Evolutionary conservation across 208 protist species (phyloP).

Genomic region (Leishmania major): DNA sequence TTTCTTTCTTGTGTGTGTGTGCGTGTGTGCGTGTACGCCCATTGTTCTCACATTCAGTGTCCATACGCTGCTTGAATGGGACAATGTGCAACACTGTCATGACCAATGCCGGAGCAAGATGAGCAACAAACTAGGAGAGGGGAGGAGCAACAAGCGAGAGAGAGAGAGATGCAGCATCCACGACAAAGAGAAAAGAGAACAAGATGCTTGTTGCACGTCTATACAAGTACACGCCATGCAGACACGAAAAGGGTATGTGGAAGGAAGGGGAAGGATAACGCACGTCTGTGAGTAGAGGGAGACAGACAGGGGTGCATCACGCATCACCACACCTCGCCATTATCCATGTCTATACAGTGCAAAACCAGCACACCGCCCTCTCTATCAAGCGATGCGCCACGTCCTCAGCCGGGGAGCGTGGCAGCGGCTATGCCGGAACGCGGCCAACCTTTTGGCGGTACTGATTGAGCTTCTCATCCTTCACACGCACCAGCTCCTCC

Average conservation of each 20-base stretch:
- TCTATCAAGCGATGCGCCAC: neutral
- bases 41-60: neutral
- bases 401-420: neutral
- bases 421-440: conserved; percentile 11
- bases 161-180: no score
- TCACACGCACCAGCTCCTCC: conserved; percentile 95
- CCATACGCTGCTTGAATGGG: neutral
- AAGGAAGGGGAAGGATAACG: neutral
- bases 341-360: neutral
- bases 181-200: neutral
- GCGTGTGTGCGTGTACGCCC: neutral
- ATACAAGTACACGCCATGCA: neutral
- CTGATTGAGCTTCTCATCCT: conserved; percentile 94
- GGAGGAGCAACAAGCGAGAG: neutral
- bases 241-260: neutral
- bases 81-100: neutral
- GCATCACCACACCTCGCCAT: neutral
- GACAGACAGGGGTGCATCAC: neutral
- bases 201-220: neutral
- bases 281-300: neutral
- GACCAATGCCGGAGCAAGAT: neutral
- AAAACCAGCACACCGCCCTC: neutral
- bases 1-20: neutral
- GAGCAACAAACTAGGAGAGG: neutral
- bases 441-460: conserved; percentile 76